Conservation (phyloP, 2,329 filamentous ascomycete genomes). For the Macroventuria anomochaeta region DNA sequence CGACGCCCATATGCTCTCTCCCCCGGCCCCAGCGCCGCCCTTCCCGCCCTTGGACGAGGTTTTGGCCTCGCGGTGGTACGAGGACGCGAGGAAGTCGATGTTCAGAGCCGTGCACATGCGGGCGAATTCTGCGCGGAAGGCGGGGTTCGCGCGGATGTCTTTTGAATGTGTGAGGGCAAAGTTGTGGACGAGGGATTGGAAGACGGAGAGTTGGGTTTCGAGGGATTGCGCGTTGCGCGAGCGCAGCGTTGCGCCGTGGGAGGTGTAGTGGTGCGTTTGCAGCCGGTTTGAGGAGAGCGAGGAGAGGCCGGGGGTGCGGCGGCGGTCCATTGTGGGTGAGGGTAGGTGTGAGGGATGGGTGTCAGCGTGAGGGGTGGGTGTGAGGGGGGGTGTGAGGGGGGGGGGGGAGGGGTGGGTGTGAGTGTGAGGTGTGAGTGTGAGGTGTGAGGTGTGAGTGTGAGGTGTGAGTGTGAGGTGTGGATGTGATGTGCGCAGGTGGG, state of each 20-base stretch:
- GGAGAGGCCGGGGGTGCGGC: conserved; percentile 86
- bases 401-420: too few relatives aligned
- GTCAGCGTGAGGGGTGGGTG: too few relatives aligned
- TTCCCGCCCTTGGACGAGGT: neutral
- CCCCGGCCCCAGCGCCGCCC: conserved; percentile 17
- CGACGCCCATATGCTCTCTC: conserved; percentile 86
- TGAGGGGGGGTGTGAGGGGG: too few relatives aligned
- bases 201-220: conserved; percentile 91
- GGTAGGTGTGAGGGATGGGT: too few relatives aligned
- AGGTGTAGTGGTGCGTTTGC: conserved; percentile 86
- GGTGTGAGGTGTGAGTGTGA: too few relatives aligned
- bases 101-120: conserved; percentile 98
- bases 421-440: neutral
- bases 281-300: conserved; percentile 67
- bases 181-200: conserved; percentile 92
- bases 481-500: too few relatives aligned
- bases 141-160: conserved; percentile 93
- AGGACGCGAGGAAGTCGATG: conserved; percentile 82
- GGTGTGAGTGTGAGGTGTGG: too few relatives aligned
- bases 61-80: conserved; percentile 42
- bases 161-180: conserved; percentile 94
- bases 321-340: conserved; percentile 52
- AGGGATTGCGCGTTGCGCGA: conserved; percentile 83
- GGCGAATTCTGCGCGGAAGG: conserved; percentile 94
- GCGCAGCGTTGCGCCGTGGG: conserved; percentile 86